Base-by-base conservation (phyloP, 2,329 filamentous ascomycete genomes). In the Aspergillus sp. region DNA sequence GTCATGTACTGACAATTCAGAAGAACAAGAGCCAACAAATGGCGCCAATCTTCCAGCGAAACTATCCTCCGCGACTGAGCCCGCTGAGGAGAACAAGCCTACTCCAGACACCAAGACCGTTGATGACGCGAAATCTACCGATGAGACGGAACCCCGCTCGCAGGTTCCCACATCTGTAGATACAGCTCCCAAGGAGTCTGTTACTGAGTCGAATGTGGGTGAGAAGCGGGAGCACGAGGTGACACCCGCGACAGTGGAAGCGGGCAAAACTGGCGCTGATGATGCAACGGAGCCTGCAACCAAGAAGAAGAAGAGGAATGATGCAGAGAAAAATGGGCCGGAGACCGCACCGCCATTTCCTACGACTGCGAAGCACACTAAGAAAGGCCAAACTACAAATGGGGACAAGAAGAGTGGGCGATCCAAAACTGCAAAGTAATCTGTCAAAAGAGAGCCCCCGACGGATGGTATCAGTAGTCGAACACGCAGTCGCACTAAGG, bases 271-370 rank as follows among this genome's bases (percentile, higher is more conserved):
- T 54, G 56, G 19, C 36, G 19, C 57, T 9, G 65, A 64, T 43
- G 48, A 65, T 32, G 30, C 63, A 2, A 63, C 62, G 5, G 70
- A 72, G 50, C 70, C 71, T 13, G 62, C 67, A 7, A 41, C 61
- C n/a, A 78, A 78, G 63, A 78, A 76, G 61, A 72, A 72, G 54
- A 78, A 75, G 54, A 78, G 75, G 63, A 70, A 66, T 12, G 67
- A 67, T 30, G 48, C 51, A 4, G 56, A 65, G 39, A 9, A 57
- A 15, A 17, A 50, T 21, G 50, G 61, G 50, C 51, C 57, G 10
- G 55, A 59, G 12, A 69, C 69, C 56, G 65, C 67, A 28, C 56
- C 48, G 19, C 57, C 43, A 19, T 52, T 59, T 39, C 2, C 59
- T 17, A 21, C 59, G n/a, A 50, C 41, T 5, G 19, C 52, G 19